Evolutionary conservation across 83 land plant species (phyloP).

Genomic region (Larix sibirica): DNA sequence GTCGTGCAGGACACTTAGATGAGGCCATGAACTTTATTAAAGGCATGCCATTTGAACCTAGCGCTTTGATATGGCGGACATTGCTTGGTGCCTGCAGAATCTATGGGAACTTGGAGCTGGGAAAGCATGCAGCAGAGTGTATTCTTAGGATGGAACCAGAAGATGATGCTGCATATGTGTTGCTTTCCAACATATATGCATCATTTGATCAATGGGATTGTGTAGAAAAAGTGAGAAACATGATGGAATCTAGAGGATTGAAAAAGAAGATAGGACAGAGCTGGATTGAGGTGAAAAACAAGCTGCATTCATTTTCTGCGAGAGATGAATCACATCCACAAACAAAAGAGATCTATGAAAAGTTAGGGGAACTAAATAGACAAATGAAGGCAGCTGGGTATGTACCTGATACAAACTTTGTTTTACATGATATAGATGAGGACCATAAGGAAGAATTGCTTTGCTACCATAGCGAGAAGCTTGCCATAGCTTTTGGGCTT

Average conservation of each 20-base stretch:
- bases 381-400: neutral
- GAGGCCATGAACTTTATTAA: constrained; percentile 36
- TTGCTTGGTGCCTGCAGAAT: constrained; percentile 31
- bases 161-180: constrained; percentile 15
- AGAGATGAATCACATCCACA: neutral
- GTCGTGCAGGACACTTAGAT: constrained; percentile 31
- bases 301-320: neutral
- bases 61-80: constrained; percentile 25
- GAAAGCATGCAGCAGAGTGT: neutral
- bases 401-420: constrained; percentile 1
- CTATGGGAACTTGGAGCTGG: constrained; percentile 25
- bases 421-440: neutral
- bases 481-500: neutral
- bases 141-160: constrained; percentile 8
- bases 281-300: constrained; percentile 29
- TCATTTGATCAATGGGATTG: constrained; percentile 32
- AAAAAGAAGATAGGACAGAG: constrained; percentile 43
- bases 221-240: constrained; percentile 20
- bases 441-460: neutral
- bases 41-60: constrained; percentile 34
- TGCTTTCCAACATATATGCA: constrained; percentile 42
- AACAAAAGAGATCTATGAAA: neutral
- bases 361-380: neutral
- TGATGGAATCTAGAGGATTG: constrained; percentile 14
- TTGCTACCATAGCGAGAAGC: neutral